Conservation (phyloP, 345 rosid genomes). For the Rhizophora mangle region DNA sequence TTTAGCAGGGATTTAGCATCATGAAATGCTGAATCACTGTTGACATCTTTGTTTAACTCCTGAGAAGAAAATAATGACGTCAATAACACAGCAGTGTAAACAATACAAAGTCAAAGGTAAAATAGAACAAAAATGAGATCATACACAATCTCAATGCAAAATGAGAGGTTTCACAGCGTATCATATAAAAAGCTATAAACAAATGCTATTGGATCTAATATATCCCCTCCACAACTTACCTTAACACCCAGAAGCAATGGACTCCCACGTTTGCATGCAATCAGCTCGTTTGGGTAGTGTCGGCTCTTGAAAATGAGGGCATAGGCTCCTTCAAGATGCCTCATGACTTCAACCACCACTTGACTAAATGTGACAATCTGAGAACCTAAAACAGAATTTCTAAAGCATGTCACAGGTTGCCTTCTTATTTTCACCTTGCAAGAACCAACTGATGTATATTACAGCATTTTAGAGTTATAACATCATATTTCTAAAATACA, state of each 20-base stretch:
- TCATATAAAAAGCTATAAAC: not conserved
- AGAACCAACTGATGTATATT: not conserved
- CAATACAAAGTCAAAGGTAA: not conserved
- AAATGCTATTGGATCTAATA: conserved; percentile 4
- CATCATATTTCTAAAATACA: conserved; percentile 6
- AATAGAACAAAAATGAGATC: not conserved
- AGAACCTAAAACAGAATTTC: conserved; percentile 48
- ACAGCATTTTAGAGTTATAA: conserved; percentile 3
- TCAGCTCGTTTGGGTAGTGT: conserved; percentile 89
- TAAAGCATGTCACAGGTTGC: not conserved
- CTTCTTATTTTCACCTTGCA: not conserved
- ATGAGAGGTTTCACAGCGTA: not conserved
- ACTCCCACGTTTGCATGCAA: conserved; percentile 97
- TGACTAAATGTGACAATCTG: conserved; percentile 72
- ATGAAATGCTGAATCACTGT: conserved; percentile 47
- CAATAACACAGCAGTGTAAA: not conserved
- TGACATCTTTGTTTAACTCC: conserved; percentile 54
- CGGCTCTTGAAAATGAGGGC: conserved; percentile 92
- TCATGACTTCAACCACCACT: conserved; percentile 93
- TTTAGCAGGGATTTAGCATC: conserved; percentile 60
- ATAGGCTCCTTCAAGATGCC: conserved; percentile 97
- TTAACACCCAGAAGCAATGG: conserved; percentile 91
- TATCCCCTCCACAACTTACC: conserved; percentile 44
- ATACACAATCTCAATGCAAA: not conserved
- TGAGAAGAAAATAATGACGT: conserved; percentile 19